Conservation (phyloP, 2,329 filamentous ascomycete species). For the Aspergillus floridensis region DNA sequence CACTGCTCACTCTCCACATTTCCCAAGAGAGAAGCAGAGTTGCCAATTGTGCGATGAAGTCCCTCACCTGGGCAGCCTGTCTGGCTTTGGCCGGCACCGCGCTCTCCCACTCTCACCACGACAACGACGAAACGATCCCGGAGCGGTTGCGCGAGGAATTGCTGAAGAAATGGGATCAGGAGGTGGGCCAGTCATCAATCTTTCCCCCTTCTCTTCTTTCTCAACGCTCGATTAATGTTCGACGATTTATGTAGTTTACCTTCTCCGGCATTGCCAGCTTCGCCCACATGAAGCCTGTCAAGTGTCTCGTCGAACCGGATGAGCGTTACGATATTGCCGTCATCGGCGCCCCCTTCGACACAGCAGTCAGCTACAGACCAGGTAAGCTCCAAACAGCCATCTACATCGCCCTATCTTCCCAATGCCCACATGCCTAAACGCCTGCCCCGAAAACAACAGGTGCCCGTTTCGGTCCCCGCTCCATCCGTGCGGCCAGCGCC, state of each 20-base stretch:
- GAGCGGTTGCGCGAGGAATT: conserved; percentile 43
- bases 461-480: conserved; percentile 80
- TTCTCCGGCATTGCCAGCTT: conserved; percentile 75
- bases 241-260: conserved; percentile 48
- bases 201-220: no score
- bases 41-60: conserved; percentile 26
- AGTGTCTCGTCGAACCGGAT: conserved; percentile 65
- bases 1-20: not conserved
- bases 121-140: conserved; percentile 40
- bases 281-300: conserved; percentile 67
- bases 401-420: not conserved
- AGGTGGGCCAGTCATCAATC: conserved; percentile 30
- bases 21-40: not conserved
- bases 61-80: conserved; percentile 24
- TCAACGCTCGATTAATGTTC: not conserved
- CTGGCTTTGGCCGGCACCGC: conserved; percentile 35
- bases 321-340: conserved; percentile 69
- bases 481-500: conserved; percentile 78
- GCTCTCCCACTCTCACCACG: conserved; percentile 40
- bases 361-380: conserved; percentile 67
- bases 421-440: not conserved
- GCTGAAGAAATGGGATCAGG: conserved; percentile 48
- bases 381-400: conserved; percentile 44
- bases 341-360: conserved; percentile 72
- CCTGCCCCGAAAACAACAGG: conserved; percentile 32